Conservation (phyloP, 78 protist species). For the Polysphondylium violaceum region DNA sequence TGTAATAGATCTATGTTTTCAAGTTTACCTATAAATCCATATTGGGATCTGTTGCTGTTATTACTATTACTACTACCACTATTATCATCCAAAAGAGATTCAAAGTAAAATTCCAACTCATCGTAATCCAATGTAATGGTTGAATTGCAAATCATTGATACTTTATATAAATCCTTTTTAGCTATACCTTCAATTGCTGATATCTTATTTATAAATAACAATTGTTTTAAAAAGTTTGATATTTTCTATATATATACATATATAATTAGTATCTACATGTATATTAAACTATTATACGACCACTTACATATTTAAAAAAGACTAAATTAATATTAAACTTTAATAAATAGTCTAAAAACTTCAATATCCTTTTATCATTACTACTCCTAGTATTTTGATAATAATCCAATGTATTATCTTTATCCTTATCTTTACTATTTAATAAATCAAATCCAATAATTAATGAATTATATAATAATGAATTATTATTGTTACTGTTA, state of each 20-base stretch:
- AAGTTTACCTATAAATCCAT: not conserved
- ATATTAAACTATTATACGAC: not conserved
- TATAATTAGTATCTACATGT: no score
- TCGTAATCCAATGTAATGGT: not conserved
- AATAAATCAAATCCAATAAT: slow-evolving; percentile 6
- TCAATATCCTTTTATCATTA: not conserved
- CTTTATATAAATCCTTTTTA: not conserved
- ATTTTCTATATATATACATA: slow-evolving; percentile 5
- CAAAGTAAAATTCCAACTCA: not conserved
- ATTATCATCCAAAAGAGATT: slow-evolving; percentile 1
- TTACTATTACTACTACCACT: not conserved
- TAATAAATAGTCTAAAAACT: not conserved
- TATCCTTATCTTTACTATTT: not conserved
- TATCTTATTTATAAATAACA: slow-evolving; percentile 18
- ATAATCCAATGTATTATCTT: not conserved
- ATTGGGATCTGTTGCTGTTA: not conserved
- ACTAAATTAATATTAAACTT: not conserved
- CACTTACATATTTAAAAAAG: slow-evolving; percentile 52
- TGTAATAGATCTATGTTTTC: not conserved
- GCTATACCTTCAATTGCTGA: slow-evolving; percentile 13
- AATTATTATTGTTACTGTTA: not conserved
- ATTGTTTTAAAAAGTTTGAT: slow-evolving; percentile 34
- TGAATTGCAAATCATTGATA: slow-evolving; percentile 8
- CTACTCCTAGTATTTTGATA: not conserved
- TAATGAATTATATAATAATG: not conserved